phyloP scores from a whole-genome alignment of 805 yeast species.

The Saccharomycopsis sp. region DNA sequence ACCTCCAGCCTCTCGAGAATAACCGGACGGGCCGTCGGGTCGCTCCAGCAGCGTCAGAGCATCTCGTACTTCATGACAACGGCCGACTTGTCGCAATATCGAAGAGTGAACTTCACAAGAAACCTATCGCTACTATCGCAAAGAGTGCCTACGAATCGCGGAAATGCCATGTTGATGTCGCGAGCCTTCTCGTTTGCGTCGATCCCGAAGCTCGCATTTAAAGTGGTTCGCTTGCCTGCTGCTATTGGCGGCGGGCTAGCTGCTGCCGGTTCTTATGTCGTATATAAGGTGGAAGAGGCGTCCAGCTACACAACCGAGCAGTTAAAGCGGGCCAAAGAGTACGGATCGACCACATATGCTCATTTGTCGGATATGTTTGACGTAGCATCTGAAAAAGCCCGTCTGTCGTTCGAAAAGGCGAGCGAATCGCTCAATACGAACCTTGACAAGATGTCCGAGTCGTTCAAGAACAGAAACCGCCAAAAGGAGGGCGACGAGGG shows the following conservation, averaged over 20 bases:
- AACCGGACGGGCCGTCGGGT: not conserved
- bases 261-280: slow-evolving; percentile 90
- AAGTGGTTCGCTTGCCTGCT: slow-evolving; percentile 61
- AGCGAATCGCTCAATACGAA: not conserved
- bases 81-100: slow-evolving; percentile 3
- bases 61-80: slow-evolving; percentile 10
- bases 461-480: not conserved
- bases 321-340: slow-evolving; percentile 27
- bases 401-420: not conserved
- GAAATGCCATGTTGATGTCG: not conserved
- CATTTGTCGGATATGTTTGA: slow-evolving; percentile 1
- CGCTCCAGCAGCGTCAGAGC: not conserved
- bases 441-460: not conserved
- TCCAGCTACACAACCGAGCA: slow-evolving; percentile 62
- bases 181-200: slow-evolving; percentile 28
- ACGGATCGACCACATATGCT: not conserved
- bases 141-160: not conserved
- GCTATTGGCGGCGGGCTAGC: slow-evolving; percentile 86
- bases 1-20: not conserved
- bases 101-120: slow-evolving; percentile 4
- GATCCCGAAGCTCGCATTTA: slow-evolving; percentile 49
- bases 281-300: slow-evolving; percentile 88
- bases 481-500: not conserved
- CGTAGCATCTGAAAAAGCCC: not conserved
- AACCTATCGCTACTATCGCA: slow-evolving; percentile 4